phyloP scores from a whole-genome alignment of 2,329 filamentous ascomycete species.

The Paramyrothecium sp. region DNA sequence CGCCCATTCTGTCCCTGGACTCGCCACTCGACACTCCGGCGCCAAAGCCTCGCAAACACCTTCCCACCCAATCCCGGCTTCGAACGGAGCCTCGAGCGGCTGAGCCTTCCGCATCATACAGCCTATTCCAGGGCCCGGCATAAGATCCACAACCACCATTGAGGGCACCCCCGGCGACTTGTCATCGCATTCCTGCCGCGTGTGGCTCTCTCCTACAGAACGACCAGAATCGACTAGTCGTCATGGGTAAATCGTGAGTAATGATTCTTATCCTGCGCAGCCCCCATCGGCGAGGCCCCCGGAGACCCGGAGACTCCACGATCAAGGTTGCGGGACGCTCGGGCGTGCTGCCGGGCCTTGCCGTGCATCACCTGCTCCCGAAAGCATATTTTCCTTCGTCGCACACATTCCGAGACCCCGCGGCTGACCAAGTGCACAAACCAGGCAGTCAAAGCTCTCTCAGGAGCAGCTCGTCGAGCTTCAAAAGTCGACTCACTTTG shows the following conservation, averaged over 20 bases:
- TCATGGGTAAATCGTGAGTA: conserved; percentile 57
- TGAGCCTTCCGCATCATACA: too few relatives aligned
- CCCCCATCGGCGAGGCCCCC: not conserved
- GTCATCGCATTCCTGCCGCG: too few relatives aligned
- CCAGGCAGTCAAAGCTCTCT: conserved; percentile 95
- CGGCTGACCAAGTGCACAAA: conserved; percentile 8
- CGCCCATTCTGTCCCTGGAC: not conserved
- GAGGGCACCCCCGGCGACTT: too few relatives aligned
- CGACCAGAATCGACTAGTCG: conserved; percentile 5
- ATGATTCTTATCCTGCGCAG: not conserved
- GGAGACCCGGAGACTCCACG: not conserved
- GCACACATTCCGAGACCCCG: not conserved
- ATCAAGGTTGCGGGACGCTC: too few relatives aligned
- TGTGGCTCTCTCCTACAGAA: conserved; percentile 9
- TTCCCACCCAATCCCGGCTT: too few relatives aligned
- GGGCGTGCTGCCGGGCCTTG: too few relatives aligned
- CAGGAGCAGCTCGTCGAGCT: conserved; percentile 94
- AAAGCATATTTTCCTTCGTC: not conserved
- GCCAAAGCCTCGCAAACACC: too few relatives aligned
- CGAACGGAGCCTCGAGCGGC: too few relatives aligned
- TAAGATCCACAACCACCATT: too few relatives aligned
- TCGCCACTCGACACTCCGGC: too few relatives aligned
- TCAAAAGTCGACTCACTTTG: conserved; percentile 96
- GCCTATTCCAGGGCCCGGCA: too few relatives aligned
- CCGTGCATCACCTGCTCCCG: not conserved